These are phyloP conservation scores for Suhomyces canberraensis DNA, from an alignment of 805 yeast genomes.

Conservation along the genomic window DNA sequence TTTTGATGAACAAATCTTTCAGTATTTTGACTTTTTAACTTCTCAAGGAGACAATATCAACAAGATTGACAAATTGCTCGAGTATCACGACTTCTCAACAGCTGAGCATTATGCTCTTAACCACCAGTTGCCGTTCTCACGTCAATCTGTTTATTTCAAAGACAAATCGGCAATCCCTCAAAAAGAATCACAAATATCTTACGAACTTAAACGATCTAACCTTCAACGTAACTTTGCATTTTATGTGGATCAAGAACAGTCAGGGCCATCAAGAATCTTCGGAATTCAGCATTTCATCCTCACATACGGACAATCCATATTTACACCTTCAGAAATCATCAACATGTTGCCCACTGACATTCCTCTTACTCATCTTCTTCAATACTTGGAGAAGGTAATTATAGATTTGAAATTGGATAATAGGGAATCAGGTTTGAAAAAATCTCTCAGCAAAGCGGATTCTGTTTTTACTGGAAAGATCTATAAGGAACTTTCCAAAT, in stretches of 20 bases:
- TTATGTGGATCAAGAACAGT: constrained; percentile 2
- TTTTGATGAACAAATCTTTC: not conserved
- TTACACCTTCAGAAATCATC: constrained; percentile 24
- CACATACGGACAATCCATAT: constrained; percentile 18
- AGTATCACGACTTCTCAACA: constrained; percentile 27
- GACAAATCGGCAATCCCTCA: not conserved
- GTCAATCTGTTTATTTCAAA: not conserved
- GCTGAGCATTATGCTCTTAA: constrained; percentile 32
- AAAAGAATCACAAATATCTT: not conserved
- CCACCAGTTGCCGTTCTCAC: constrained; percentile 21
- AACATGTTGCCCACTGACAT: constrained; percentile 27
- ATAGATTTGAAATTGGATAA: constrained; percentile 18
- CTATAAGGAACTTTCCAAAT: constrained; percentile 16
- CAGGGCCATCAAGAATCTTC: constrained; percentile 6
- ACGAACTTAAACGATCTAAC: not conserved
- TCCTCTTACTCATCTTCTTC: constrained; percentile 27
- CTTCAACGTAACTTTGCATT: constrained; percentile 1
- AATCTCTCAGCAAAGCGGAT: constrained; percentile 30
- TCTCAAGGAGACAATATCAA: not conserved
- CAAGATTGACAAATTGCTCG: constrained; percentile 12
- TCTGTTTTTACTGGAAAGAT: constrained; percentile 18
- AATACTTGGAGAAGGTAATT: constrained; percentile 21
- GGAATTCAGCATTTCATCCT: constrained; percentile 29
- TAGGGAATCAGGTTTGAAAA: constrained; percentile 18
- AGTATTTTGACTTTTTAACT: not conserved